Base-by-base conservation (phyloP, 495 filamentous ascomycete species). In the Tuber melanosporum region DNA sequence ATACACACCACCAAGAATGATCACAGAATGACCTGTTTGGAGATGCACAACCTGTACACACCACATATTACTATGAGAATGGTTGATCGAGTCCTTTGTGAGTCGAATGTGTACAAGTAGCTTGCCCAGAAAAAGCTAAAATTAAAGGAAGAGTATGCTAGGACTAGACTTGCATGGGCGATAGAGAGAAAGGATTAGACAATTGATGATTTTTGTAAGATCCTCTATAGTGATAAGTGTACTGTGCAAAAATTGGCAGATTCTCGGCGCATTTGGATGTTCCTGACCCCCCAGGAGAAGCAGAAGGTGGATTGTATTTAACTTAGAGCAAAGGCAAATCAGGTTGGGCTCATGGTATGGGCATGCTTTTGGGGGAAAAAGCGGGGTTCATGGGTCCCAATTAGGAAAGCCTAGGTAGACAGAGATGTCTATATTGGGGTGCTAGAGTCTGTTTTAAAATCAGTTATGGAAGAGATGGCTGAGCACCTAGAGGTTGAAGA, bases 161-260 rank as follows among this genome's bases (percentile, higher is more conserved):
- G 3, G 42, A n/a, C 36, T 9, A 45, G 44, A 39, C 2, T 73
- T 20, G 72, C 17, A 1, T 73, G 44, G 26, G 45, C 72, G 2
- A 7, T 73, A 41, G 72, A 46, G 26, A n/a, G 44, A 12, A 22
- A 47, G 19, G 17, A 74, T 71, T 71, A 26, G n/a, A 12, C 62
- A 15, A 49, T 72, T 36, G 12, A 52, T 8, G 9, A 62, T 22
- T 17, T 75, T 39, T n/a, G 42, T 42, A 19, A 0, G 41, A 49
- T 71, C 0, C 71, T 77, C 41, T 77, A 73, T 22, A 77, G 72
- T n/a, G 46, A 77, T 72, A 26, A 74, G 46, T 71, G 43, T 36
- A 62, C 41, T 22, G 69, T 77, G 14, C 41, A n/a, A 72, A 14
- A 71, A 73, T 20, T 74, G 3, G 43, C 9, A 39, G 39, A 39